A percentile compares a stretch with the other conserved stretches of the same genome.
Conservation (phyloP, 768 basidiomycete genomes). For the Coprinopsis cinerea region DNA sequence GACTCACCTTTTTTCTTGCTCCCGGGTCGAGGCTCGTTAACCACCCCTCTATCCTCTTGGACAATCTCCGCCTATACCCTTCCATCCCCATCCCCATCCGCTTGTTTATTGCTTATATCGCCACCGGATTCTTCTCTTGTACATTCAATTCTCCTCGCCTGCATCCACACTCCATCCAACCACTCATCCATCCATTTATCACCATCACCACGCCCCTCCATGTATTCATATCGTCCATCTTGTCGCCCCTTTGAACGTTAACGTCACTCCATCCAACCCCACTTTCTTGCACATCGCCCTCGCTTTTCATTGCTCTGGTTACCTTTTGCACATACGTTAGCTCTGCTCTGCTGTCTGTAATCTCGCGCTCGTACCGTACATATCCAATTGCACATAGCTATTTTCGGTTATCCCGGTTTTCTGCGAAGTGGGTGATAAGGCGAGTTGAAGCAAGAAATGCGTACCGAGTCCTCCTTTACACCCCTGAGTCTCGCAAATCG, state of each 20-base stretch:
- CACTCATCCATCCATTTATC: background rate
- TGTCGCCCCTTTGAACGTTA: too few species aligned
- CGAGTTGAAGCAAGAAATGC: background rate
- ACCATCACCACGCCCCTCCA: background rate
- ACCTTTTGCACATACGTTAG: constrained; percentile 8
- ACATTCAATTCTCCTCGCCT: background rate
- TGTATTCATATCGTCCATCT: background rate
- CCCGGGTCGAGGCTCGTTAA: too few species aligned
- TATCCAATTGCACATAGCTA: background rate
- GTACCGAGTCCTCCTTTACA: too few species aligned
- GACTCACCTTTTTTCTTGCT: constrained; percentile 4
- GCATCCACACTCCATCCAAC: background rate
- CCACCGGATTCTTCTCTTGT: background rate
- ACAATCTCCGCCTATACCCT: background rate
- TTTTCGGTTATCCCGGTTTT: background rate
- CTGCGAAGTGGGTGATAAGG: background rate
- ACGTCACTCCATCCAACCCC: background rate
- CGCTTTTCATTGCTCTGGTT: background rate
- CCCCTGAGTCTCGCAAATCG: too few species aligned
- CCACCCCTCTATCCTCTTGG: background rate
- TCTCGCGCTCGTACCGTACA: constrained; percentile 3
- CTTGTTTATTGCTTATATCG: background rate
- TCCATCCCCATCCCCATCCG: background rate
- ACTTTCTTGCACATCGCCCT: background rate
- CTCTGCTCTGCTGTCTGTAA: background rate